Conservation (phyloP, 2,329 filamentous ascomycete species). For the Aspergillus unguis region DNA sequence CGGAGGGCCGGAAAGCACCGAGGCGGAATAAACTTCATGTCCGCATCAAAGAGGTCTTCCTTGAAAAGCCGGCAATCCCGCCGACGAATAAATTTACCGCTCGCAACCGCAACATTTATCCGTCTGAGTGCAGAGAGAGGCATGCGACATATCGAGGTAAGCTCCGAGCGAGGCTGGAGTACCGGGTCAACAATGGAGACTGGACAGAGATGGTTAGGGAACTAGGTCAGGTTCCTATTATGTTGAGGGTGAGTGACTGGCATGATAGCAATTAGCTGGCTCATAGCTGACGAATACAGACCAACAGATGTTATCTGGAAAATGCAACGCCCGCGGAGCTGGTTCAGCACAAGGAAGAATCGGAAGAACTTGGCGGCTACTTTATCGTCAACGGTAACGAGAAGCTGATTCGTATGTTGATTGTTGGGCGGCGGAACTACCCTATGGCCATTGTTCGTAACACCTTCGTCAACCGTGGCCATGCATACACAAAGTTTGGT, state of each 20-base stretch:
- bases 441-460: constrained; percentile 90
- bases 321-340: constrained; percentile 77
- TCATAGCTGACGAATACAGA: constrained; percentile 50
- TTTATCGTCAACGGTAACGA: constrained; percentile 98
- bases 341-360: constrained; percentile 86
- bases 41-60: constrained; percentile 73
- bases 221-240: constrained; percentile 84
- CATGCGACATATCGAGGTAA: constrained; percentile 88
- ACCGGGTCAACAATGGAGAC: constrained; percentile 80
- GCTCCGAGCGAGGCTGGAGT: constrained; percentile 78
- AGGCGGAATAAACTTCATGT: constrained; percentile 72
- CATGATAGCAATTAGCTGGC: neutral
- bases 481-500: constrained; percentile 83
- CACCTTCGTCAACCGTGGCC: constrained; percentile 83
- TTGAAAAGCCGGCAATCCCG: constrained; percentile 79
- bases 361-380: constrained; percentile 93
- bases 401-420: constrained; percentile 89
- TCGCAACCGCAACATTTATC: constrained; percentile 78
- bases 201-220: constrained; percentile 79
- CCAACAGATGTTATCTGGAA: constrained; percentile 86
- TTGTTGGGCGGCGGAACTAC: constrained; percentile 87
- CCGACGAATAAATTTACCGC: constrained; percentile 76
- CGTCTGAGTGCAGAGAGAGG: constrained; percentile 89
- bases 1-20: constrained; percentile 54
- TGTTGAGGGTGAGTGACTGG: constrained; percentile 68